Conservation (phyloP, 768 basidiomycete species). For the Sistotremastrum niveocremeum region DNA sequence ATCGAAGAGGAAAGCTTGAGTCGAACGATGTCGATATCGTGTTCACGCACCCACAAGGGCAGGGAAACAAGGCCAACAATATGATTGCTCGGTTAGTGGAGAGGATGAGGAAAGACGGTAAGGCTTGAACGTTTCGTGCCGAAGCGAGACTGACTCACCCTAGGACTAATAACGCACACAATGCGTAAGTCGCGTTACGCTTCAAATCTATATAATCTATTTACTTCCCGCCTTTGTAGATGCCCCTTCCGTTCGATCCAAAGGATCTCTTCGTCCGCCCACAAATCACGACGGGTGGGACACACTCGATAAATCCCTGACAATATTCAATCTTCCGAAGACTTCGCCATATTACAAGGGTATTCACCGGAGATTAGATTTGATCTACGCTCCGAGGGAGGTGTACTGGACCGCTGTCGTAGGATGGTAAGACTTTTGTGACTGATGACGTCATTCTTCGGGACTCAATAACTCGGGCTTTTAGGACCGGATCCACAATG, state of each 20-base stretch:
- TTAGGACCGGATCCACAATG: conserved; percentile 79
- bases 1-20: conserved; percentile 68
- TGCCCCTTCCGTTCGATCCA: not conserved
- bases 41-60: conserved; percentile 54
- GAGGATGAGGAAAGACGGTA: conserved; percentile 44
- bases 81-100: conserved; percentile 48
- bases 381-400: conserved; percentile 66
- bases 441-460: not conserved
- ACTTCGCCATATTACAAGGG: conserved; percentile 19
- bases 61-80: conserved; percentile 34
- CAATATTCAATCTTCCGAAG: conserved; percentile 56
- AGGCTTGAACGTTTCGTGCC: conserved; percentile 6
- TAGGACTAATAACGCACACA: conserved; percentile 69
- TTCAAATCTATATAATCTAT: not conserved
- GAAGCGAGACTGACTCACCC: not conserved
- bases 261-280: conserved; percentile 41
- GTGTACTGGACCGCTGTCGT: conserved; percentile 82
- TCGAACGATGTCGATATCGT: conserved; percentile 88
- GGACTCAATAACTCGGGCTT: not conserved
- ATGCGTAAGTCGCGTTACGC: conserved; percentile 45
- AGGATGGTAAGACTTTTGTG: conserved; percentile 49
- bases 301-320: conserved; percentile 73
- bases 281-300: conserved; percentile 49
- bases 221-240: not conserved
- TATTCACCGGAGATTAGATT: conserved; percentile 60